These are phyloP conservation scores for Talaromyces sp. DNA, from an alignment of 2,329 filamentous ascomycete species.

Conservation along the genomic window DNA sequence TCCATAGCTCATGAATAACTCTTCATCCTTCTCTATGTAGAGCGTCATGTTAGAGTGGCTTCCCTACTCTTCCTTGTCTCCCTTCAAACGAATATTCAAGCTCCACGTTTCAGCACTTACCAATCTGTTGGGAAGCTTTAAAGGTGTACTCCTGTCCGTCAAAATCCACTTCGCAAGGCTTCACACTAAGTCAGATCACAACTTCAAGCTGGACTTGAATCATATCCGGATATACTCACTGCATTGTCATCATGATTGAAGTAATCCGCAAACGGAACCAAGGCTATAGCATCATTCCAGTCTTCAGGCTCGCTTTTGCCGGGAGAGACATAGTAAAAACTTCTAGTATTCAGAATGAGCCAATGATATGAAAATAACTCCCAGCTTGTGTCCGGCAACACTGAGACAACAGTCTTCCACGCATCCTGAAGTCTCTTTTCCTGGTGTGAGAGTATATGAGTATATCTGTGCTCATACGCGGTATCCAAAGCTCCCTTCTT, in stretches of 20 bases:
- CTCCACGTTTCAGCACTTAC: neutral
- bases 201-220: neutral
- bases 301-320: slow-evolving; percentile 36
- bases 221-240: slow-evolving; percentile 26
- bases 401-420: slow-evolving; percentile 44
- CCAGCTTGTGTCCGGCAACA: slow-evolving; percentile 44
- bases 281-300: slow-evolving; percentile 45
- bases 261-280: slow-evolving; percentile 47
- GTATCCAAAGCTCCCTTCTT: slow-evolving; percentile 30
- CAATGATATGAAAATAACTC: slow-evolving; percentile 54
- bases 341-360: slow-evolving; percentile 59
- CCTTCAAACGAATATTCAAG: neutral
- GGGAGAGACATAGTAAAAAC: slow-evolving; percentile 55
- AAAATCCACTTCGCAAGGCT: slow-evolving; percentile 39
- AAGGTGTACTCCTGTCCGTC: slow-evolving; percentile 35
- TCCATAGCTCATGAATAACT: slow-evolving; percentile 45
- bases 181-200: neutral
- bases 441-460: slow-evolving; percentile 49
- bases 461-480: slow-evolving; percentile 31
- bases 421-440: slow-evolving; percentile 50
- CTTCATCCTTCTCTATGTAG: slow-evolving; percentile 35
- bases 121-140: slow-evolving; percentile 31
- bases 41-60: neutral
- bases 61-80: neutral
- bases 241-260: slow-evolving; percentile 46